Evolutionary conservation across 306 rosid species (phyloP).

Genomic region (Quercus suber): DNA sequence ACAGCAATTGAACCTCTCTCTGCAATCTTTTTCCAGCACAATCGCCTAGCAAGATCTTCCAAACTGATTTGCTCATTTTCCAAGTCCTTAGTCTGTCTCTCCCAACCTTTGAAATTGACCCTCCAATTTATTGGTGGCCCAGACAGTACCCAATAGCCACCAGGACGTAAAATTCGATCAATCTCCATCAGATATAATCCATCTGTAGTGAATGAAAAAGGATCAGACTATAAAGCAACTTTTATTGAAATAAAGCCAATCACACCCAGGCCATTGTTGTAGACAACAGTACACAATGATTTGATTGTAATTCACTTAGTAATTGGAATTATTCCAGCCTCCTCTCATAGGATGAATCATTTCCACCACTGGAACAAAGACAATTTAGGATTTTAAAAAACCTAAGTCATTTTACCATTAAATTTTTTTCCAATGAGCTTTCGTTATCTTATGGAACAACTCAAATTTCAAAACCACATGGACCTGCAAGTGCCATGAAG

Average conservation of each 20-base stretch:
- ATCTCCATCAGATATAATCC: slow-evolving; percentile 52
- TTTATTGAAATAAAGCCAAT: background rate
- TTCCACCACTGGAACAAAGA: no score
- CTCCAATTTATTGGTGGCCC: slow-evolving; percentile 71
- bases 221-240: background rate
- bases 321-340: no score
- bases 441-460: background rate
- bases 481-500: background rate
- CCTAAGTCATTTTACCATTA: background rate
- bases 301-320: background rate
- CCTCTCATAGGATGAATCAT: no score
- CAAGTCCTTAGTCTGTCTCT: slow-evolving; percentile 29
- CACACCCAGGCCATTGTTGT: background rate
- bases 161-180: slow-evolving; percentile 52
- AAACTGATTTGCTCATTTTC: slow-evolving; percentile 37
- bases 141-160: slow-evolving; percentile 65
- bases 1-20: slow-evolving; percentile 41
- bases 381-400: background rate
- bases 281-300: background rate
- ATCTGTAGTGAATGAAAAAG: slow-evolving; percentile 25
- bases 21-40: slow-evolving; percentile 59
- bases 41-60: slow-evolving; percentile 45
- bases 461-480: background rate
- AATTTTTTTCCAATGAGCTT: background rate
- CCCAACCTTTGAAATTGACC: slow-evolving; percentile 41